These are phyloP conservation scores for Aspergillus avenaceus DNA, from an alignment of 495 filamentous ascomycete species.

Conservation along the genomic window DNA sequence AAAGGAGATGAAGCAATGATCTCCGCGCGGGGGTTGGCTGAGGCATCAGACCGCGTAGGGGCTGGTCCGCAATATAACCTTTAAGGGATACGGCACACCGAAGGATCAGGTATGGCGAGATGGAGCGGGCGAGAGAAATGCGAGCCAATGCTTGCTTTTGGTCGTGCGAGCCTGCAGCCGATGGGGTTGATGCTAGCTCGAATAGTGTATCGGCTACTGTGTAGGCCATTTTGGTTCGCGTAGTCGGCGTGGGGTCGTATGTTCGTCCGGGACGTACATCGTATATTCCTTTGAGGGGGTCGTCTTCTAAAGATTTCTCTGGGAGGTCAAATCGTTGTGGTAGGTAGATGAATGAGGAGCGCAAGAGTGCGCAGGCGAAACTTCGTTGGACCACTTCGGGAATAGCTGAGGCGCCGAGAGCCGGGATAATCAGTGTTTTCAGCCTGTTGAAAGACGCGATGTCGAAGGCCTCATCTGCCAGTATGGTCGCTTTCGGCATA, in stretches of 20 bases:
- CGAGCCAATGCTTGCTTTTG: constrained; percentile 22
- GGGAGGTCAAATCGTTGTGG: constrained; percentile 62
- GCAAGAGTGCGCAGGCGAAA: constrained; percentile 76
- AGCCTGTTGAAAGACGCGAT: constrained; percentile 67
- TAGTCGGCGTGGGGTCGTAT: constrained; percentile 58
- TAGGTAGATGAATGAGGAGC: constrained; percentile 74
- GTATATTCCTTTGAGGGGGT: constrained; percentile 60
- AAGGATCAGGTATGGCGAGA: constrained; percentile 80
- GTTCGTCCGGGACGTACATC: constrained; percentile 65
- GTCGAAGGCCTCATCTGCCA: constrained; percentile 66
- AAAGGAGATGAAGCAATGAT: constrained; percentile 70
- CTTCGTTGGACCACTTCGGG: constrained; percentile 62
- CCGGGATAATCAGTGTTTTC: constrained; percentile 66
- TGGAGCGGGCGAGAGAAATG: constrained; percentile 65
- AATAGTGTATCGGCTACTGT: constrained; percentile 78
- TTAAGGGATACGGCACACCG: constrained; percentile 75
- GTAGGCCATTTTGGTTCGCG: constrained; percentile 70
- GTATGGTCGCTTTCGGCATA: constrained; percentile 23
- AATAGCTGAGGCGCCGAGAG: constrained; percentile 61
- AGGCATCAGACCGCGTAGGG: constrained; percentile 85
- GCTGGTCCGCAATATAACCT: constrained; percentile 86
- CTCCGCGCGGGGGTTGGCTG: constrained; percentile 77
- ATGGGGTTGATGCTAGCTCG: constrained; percentile 55
- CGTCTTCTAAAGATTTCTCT: constrained; percentile 36
- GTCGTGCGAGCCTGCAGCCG: constrained; percentile 18